Evolutionary conservation across 192 early-diverging fungal genomes (phyloP).

Genomic region (Podila epigama): DNA sequence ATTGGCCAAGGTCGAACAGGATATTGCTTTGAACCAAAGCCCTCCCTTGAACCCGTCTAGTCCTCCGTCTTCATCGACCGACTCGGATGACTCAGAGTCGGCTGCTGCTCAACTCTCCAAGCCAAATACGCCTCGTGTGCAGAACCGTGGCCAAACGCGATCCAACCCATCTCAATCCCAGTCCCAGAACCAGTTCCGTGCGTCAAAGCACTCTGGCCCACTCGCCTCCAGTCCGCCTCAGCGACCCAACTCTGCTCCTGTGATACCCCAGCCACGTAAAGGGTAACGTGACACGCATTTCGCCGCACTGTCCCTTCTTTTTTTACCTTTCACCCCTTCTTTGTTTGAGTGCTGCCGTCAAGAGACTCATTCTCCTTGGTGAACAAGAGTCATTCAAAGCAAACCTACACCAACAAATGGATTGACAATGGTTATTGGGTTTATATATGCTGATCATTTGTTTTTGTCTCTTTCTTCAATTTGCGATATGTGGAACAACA

Average conservation of each 20-base stretch:
- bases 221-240: slow-evolving; percentile 25
- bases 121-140: background rate
- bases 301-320: background rate
- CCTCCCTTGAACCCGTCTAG: slow-evolving; percentile 21
- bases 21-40: slow-evolving; percentile 17
- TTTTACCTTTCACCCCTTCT: background rate
- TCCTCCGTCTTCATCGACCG: slow-evolving; percentile 24
- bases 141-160: too few species aligned
- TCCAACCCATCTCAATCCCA: too few species aligned
- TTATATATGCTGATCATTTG: too few species aligned
- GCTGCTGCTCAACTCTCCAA: background rate
- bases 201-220: background rate
- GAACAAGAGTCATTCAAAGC: too few species aligned
- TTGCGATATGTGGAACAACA: too few species aligned
- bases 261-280: slow-evolving; percentile 26
- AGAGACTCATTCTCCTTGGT: too few species aligned
- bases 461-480: too few species aligned
- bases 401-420: too few species aligned
- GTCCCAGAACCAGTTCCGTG: slow-evolving; percentile 2
- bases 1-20: slow-evolving; percentile 38
- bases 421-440: too few species aligned
- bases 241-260: slow-evolving; percentile 31
- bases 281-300: slow-evolving; percentile 12
- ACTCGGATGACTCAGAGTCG: slow-evolving; percentile 50
- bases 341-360: background rate